Evolutionary conservation across 768 basidiomycete genomes (phyloP).

Genomic region (Panellus pusillus): DNA sequence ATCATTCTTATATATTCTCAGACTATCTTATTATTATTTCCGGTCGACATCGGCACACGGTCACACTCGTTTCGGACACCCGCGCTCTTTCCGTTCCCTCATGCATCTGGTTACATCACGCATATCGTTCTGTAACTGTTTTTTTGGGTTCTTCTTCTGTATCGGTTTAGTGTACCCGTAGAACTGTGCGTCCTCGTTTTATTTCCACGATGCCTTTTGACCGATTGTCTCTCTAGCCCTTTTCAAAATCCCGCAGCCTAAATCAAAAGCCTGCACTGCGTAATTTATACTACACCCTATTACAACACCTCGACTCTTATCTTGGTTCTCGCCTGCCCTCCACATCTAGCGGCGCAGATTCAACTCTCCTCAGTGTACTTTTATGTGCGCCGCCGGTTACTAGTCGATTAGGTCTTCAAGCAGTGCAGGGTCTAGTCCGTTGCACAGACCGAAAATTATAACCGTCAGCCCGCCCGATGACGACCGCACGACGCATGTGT

Average conservation of each 20-base stretch:
- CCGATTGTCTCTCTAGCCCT: background rate
- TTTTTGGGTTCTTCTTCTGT: constrained; percentile 10
- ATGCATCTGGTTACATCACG: constrained; percentile 4
- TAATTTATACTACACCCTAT: constrained; percentile 16
- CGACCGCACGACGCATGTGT: constrained; percentile 12
- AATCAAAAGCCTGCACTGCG: constrained; percentile 3
- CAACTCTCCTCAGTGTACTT: constrained; percentile 1
- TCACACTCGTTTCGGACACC: constrained; percentile 24
- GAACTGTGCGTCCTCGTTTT: constrained; percentile 1
- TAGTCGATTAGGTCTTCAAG: background rate
- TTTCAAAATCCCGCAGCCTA: constrained; percentile 5
- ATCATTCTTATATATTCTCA: constrained; percentile 15
- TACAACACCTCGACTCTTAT: background rate
- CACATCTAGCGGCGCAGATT: constrained; percentile 1
- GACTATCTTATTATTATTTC: constrained; percentile 12
- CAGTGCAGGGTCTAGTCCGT: background rate
- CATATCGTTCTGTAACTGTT: constrained; percentile 16
- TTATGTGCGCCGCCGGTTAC: background rate
- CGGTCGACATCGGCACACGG: background rate
- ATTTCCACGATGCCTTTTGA: background rate
- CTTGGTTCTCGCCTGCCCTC: constrained; percentile 7
- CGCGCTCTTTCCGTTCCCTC: constrained; percentile 1
- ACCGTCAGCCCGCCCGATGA: background rate
- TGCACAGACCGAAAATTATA: background rate
- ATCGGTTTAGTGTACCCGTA: constrained; percentile 17